These are phyloP conservation scores for Fusarium falciforme DNA, from an alignment of 2,329 filamentous ascomycete species.

Conservation along the genomic window DNA sequence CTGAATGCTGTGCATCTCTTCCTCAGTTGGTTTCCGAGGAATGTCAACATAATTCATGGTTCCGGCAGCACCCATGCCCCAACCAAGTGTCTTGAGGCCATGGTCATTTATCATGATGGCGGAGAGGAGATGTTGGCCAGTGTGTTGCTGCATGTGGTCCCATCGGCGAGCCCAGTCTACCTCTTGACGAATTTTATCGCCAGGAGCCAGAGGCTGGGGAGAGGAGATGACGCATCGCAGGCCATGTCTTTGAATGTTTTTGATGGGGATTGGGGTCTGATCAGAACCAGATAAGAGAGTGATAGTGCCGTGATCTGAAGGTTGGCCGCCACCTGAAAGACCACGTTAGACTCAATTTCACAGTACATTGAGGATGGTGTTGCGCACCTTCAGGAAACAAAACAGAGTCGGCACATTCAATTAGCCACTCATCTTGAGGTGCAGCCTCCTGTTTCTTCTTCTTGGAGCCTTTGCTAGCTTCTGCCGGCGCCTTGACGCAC, in stretches of 20 bases:
- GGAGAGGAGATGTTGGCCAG: slow-evolving; percentile 48
- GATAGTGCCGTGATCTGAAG: slow-evolving; percentile 46
- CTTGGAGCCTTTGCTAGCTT: slow-evolving; percentile 28
- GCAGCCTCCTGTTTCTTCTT: slow-evolving; percentile 37
- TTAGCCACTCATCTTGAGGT: slow-evolving; percentile 41
- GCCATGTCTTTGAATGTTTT: slow-evolving; percentile 43
- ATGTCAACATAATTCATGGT: slow-evolving; percentile 48
- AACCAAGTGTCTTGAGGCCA: slow-evolving; percentile 43
- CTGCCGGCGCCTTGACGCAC: slow-evolving; percentile 39
- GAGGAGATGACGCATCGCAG: slow-evolving; percentile 43
- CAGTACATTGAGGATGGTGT: too few species aligned
- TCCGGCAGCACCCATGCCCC: slow-evolving; percentile 46
- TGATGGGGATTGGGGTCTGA: slow-evolving; percentile 32
- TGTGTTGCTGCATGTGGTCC: slow-evolving; percentile 51
- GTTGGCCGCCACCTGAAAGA: slow-evolving; percentile 45
- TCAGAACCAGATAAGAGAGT: slow-evolving; percentile 11
- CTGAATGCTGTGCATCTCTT: slow-evolving; percentile 43
- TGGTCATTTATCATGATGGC: slow-evolving; percentile 44
- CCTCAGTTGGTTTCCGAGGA: slow-evolving; percentile 39
- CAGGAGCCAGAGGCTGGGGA: slow-evolving; percentile 25
- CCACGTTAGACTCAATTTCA: neutral
- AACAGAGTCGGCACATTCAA: slow-evolving; percentile 47
- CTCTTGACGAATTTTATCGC: slow-evolving; percentile 40
- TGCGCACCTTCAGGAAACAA: slow-evolving; percentile 46
- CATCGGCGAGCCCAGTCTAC: slow-evolving; percentile 46